Percentiles rank a stretch among this genome's conserved stretches.
Evolutionary conservation across 192 early-diverging fungal species (phyloP).

Genomic region (Spizellomyces punctatus): DNA sequence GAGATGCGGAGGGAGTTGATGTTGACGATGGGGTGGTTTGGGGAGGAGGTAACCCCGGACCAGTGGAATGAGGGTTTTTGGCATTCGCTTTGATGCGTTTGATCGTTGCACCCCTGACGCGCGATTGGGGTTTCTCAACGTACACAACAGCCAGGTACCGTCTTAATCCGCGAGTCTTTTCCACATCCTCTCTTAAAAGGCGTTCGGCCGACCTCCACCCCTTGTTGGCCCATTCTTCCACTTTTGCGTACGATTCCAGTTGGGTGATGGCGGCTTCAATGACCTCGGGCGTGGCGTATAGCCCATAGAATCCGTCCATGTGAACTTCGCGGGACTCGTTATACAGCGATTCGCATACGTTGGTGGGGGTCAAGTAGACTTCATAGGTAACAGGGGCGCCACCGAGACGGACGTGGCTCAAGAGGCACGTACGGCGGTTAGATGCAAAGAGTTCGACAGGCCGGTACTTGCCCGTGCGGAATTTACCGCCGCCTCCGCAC

Average conservation of each 20-base stretch:
- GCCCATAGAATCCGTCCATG: slow-evolving; percentile 32
- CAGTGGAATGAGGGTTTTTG: slow-evolving; percentile 1
- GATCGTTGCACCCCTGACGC: neutral
- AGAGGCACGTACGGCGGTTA: slow-evolving; percentile 41
- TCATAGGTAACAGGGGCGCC: slow-evolving; percentile 24
- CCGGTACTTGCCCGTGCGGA: slow-evolving; percentile 47
- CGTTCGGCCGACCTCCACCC: slow-evolving; percentile 9
- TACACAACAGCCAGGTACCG: slow-evolving; percentile 15
- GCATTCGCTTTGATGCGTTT: slow-evolving; percentile 6
- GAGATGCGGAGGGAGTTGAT: neutral
- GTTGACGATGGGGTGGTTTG: neutral
- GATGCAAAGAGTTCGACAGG: slow-evolving; percentile 45
- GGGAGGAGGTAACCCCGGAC: neutral
- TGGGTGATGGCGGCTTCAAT: slow-evolving; percentile 8
- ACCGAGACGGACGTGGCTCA: slow-evolving; percentile 48
- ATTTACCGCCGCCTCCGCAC: slow-evolving; percentile 31
- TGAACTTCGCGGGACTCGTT: slow-evolving; percentile 22
- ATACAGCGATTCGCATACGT: slow-evolving; percentile 5
- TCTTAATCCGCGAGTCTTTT: neutral
- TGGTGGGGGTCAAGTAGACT: neutral
- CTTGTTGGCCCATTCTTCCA: neutral
- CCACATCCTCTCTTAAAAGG: neutral
- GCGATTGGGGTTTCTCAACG: neutral
- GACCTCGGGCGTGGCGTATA: slow-evolving; percentile 21
- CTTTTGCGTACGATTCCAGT: slow-evolving; percentile 2